Evolutionary conservation across 2,329 filamentous ascomycete species (phyloP).

Genomic region (Diaporthe eres): DNA sequence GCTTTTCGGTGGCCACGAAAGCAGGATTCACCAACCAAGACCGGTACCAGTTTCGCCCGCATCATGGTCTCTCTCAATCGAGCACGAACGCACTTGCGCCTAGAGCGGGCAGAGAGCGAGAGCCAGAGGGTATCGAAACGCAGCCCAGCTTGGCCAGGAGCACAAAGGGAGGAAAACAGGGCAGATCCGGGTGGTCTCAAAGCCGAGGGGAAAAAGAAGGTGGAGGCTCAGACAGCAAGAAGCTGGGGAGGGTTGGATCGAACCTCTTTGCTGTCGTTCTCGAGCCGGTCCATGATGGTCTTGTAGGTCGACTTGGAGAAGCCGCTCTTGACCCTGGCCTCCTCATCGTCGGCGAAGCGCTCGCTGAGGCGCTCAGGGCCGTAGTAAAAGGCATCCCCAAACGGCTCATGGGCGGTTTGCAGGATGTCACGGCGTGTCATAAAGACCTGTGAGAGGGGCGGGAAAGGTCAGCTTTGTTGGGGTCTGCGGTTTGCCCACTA

Average conservation of each 20-base stretch:
- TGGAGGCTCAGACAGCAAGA: constrained; percentile 41
- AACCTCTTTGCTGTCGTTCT: constrained; percentile 81
- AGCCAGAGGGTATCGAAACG: constrained; percentile 3
- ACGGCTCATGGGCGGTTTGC: constrained; percentile 92
- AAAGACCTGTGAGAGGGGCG: constrained; percentile 77
- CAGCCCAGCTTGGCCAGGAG: constrained; percentile 8
- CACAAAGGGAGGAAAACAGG: background rate
- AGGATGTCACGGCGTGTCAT: constrained; percentile 91
- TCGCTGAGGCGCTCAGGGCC: constrained; percentile 88
- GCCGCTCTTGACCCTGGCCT: constrained; percentile 70
- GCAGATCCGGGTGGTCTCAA: background rate
- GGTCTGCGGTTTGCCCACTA: constrained; percentile 15
- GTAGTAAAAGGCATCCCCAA: constrained; percentile 97
- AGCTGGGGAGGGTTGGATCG: constrained; percentile 48
- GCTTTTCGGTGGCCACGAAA: constrained; percentile 11
- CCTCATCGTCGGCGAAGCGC: constrained; percentile 80
- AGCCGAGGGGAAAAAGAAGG: constrained; percentile 41
- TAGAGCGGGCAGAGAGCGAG: background rate
- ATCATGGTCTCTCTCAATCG: background rate
- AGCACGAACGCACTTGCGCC: constrained; percentile 29
- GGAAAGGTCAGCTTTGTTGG: constrained; percentile 2
- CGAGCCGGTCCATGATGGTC: constrained; percentile 83
- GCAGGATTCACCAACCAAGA: constrained; percentile 11
- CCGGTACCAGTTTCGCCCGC: background rate
- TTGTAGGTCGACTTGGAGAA: constrained; percentile 80